Evolutionary conservation across 805 yeast species (phyloP), one percentile per base, ranked within the genome.

Genomic region (Metschnikowia cerradonensis): DNA sequence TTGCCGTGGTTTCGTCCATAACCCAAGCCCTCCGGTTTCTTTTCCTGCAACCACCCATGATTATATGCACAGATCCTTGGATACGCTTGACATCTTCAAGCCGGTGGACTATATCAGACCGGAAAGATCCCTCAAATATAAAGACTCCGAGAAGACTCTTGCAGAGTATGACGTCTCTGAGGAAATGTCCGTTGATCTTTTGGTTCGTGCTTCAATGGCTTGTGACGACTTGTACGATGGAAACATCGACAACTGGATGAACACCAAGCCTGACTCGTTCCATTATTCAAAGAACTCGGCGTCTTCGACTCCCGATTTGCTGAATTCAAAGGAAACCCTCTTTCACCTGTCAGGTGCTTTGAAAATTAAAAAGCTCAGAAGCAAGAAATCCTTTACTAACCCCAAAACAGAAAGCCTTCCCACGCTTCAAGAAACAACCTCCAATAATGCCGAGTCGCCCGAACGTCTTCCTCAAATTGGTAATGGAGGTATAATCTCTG

Each of bases 221-320:
- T 48, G 44, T 3, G 23, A 34, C 13, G 48, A 49, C 34, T 45
- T 49, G 30, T 54, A 55, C 22, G 58, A 55, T 37, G 45, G 36
- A 38, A 15, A 32, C 22, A 41, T 44, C 19, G 58, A 55, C 19
- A 55, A 53, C 34, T 55, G 58, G 58, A 55, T 55, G 58, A 47
- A 44, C 44, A 35, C 34, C 14, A 42, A 20, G 31, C 20, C 38
- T 5, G 45, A 42, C 5, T 5, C 34, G 6, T 13, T 20, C 6
- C 41, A 39, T n/a, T 20, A 33, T 15, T 20, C 30, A 22, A 42
- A 33, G 13, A 20, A 4, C 13, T 3, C 2, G 10, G 3, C n/a
- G 2, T 11, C 8, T 3, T 13, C 45, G 13, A 14, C 31, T 14
- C n/a, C 38, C 4, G 45, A 42, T 10, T 4, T 2, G 4, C 38